Conservation (phyloP, 2,329 filamentous ascomycete genomes). For the Phialophora macrospora region DNA sequence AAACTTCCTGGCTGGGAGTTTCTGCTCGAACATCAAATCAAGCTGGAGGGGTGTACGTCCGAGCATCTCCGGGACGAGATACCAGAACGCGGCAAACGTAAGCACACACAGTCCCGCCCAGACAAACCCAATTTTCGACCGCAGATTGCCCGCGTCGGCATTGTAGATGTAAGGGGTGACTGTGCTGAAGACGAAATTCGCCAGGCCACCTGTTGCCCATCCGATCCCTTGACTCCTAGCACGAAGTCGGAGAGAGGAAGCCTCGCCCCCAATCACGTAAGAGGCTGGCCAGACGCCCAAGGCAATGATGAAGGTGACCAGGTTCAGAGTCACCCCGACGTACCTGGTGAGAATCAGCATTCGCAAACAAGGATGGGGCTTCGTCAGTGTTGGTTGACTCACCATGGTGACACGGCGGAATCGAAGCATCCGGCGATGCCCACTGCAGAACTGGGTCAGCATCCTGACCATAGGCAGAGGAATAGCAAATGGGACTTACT, state of each 20-base stretch:
- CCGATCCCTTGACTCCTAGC: slow-evolving; percentile 48
- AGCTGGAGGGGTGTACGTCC: slow-evolving; percentile 3
- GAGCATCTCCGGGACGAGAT: slow-evolving; percentile 1
- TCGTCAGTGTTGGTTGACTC: slow-evolving; percentile 21
- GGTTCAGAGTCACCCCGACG: slow-evolving; percentile 51
- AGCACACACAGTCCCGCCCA: slow-evolving; percentile 31
- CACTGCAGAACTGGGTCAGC: slow-evolving; percentile 36
- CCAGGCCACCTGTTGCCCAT: slow-evolving; percentile 50
- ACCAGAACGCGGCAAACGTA: not conserved
- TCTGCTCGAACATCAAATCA: slow-evolving; percentile 9
- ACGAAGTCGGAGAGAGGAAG: slow-evolving; percentile 46
- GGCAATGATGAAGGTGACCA: slow-evolving; percentile 49
- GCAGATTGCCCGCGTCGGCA: slow-evolving; percentile 49
- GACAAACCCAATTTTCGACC: slow-evolving; percentile 51
- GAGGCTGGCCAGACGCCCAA: slow-evolving; percentile 46
- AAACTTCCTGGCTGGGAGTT: slow-evolving; percentile 4
- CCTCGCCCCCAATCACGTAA: slow-evolving; percentile 46
- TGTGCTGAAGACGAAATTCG: slow-evolving; percentile 52
- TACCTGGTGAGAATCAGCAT: slow-evolving; percentile 43
- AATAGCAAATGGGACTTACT: slow-evolving; percentile 29
- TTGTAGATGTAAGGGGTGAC: slow-evolving; percentile 60
- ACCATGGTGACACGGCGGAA: slow-evolving; percentile 49
- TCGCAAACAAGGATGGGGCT: not conserved
- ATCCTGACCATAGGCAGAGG: not conserved
- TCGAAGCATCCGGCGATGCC: slow-evolving; percentile 55